Evolutionary conservation across 768 basidiomycete species (phyloP).

Genomic region (Pulveroboletus sp.): DNA sequence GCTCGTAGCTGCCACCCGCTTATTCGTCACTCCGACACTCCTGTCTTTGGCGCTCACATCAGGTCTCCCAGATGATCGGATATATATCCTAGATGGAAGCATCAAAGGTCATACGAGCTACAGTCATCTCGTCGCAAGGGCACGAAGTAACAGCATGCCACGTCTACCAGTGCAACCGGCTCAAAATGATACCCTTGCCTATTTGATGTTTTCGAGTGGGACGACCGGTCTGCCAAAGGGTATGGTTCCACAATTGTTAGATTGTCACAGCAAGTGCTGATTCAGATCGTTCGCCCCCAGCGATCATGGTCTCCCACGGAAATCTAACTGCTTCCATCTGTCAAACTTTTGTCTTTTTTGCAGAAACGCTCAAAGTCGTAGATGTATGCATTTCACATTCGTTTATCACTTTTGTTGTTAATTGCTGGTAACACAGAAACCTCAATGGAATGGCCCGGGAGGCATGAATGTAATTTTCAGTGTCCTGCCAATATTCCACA

Average conservation of each 20-base stretch:
- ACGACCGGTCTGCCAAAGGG: constrained; percentile 78
- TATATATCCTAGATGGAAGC: constrained; percentile 48
- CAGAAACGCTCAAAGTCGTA: constrained; percentile 33
- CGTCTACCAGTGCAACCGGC: constrained; percentile 43
- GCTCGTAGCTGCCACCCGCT: constrained; percentile 43
- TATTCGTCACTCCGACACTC: constrained; percentile 52
- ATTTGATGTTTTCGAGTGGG: constrained; percentile 74
- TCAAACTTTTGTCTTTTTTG: constrained; percentile 35
- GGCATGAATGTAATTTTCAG: constrained; percentile 48
- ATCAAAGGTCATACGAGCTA: constrained; percentile 41
- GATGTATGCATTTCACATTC: constrained; percentile 31
- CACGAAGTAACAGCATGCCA: constrained; percentile 36
- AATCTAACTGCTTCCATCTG: constrained; percentile 48
- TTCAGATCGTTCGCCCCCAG: constrained; percentile 32
- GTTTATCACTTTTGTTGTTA: background rate
- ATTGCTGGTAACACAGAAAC: constrained; percentile 27
- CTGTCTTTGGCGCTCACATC: constrained; percentile 40
- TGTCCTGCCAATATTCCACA: constrained; percentile 66
- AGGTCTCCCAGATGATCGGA: constrained; percentile 36
- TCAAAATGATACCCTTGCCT: constrained; percentile 53
- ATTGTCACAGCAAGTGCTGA: background rate
- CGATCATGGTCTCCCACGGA: constrained; percentile 71
- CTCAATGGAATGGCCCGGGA: constrained; percentile 40
- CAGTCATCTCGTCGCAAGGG: constrained; percentile 40
- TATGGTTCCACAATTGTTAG: constrained; percentile 26